These are phyloP conservation scores for Pyrrhoderma noxium DNA, from an alignment of 1,284 basidiomycete genomes.

Conservation along the genomic window DNA sequence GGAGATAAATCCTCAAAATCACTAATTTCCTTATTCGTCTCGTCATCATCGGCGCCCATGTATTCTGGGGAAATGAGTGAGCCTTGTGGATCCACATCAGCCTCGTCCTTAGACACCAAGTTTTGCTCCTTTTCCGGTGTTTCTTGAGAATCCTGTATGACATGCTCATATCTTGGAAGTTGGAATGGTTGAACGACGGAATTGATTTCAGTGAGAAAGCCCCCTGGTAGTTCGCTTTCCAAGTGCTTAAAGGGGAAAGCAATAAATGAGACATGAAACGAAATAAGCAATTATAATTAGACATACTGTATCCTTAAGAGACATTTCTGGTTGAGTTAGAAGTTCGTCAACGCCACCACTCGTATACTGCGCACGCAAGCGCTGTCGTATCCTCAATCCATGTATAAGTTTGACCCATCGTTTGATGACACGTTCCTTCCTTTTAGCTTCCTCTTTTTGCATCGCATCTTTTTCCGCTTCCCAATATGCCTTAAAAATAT, in stretches of 20 bases:
- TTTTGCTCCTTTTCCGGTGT: not conserved
- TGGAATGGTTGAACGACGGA: conserved; percentile 65
- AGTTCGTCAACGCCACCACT: conserved; percentile 17
- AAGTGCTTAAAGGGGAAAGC: conserved; percentile 2
- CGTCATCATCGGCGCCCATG: not conserved
- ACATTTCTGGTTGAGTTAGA: too few species aligned
- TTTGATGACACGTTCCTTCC: conserved; percentile 77
- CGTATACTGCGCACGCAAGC: conserved; percentile 79
- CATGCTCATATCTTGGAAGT: conserved; percentile 52
- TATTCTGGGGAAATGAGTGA: not conserved
- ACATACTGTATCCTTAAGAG: too few species aligned
- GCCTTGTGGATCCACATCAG: not conserved
- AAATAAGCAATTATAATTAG: too few species aligned
- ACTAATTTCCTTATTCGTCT: not conserved
- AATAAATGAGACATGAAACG: too few species aligned
- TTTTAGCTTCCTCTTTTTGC: conserved; percentile 70
- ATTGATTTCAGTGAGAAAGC: conserved; percentile 63
- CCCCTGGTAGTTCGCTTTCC: conserved; percentile 39
- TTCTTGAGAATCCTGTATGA: conserved; percentile 22
- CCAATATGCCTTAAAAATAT: conserved; percentile 63
- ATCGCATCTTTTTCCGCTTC: conserved; percentile 73
- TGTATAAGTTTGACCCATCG: conserved; percentile 86
- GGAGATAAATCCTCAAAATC: conserved; percentile 12
- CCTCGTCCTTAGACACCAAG: not conserved
- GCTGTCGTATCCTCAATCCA: conserved; percentile 78